Conservation (phyloP, 2,329 filamentous ascomycete genomes). For the Fusarium nanum region DNA sequence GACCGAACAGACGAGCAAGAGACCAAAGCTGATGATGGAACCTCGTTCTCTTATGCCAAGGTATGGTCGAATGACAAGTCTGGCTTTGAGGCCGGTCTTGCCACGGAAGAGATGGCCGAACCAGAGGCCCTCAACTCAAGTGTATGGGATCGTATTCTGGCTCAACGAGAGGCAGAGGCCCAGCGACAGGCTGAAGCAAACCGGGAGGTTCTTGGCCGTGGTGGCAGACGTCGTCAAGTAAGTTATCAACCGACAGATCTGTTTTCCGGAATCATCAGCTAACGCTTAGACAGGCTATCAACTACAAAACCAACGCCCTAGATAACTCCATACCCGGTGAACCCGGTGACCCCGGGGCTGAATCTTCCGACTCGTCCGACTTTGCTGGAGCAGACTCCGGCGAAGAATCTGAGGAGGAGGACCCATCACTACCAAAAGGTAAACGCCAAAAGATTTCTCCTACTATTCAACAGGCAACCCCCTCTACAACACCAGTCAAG, state of each 20-base stretch:
- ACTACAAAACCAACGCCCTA: conserved; percentile 49
- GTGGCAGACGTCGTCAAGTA: conserved; percentile 74
- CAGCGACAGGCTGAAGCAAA: conserved; percentile 75
- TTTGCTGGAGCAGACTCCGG: conserved; percentile 51
- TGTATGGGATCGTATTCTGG: conserved; percentile 91
- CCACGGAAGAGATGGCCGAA: conserved; percentile 63
- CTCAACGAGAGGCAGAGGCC: conserved; percentile 82
- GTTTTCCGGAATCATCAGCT: conserved; percentile 9
- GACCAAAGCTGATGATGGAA: conserved; percentile 76
- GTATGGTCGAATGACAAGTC: conserved; percentile 90
- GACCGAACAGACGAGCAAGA: conserved; percentile 86
- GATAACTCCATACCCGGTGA: conserved; percentile 44
- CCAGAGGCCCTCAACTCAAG: conserved; percentile 69
- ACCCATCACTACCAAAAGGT: conserved; percentile 49
- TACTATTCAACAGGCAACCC: conserved; percentile 38
- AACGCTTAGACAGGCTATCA: conserved; percentile 48
- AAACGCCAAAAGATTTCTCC: conserved; percentile 49
- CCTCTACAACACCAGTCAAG: conserved; percentile 44
- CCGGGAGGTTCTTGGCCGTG: conserved; percentile 83
- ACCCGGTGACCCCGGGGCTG: conserved; percentile 43
- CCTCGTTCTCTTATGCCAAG: conserved; percentile 87
- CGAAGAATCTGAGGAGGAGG: conserved; percentile 45
- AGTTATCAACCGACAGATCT: conserved; percentile 18
- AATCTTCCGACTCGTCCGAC: conserved; percentile 51
- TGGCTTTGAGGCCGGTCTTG: conserved; percentile 71